Conservation (phyloP, 345 rosid species). For the Eucalyptus paniculata region DNA sequence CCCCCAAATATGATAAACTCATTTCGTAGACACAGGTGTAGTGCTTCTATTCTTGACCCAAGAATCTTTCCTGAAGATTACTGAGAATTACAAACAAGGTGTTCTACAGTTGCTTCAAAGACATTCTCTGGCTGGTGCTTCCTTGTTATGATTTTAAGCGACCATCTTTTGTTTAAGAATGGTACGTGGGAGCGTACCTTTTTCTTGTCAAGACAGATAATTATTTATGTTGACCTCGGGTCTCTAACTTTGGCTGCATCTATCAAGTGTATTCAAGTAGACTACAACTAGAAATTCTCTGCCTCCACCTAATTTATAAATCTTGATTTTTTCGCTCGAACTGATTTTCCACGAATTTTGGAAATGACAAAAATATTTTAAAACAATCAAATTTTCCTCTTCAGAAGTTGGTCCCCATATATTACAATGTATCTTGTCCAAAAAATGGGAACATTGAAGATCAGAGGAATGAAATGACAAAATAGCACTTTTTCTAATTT, state of each 20-base stretch:
- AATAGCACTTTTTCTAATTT: not conserved
- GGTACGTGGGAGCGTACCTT: too few species aligned
- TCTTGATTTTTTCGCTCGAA: too few species aligned
- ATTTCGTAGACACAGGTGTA: not conserved
- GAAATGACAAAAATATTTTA: not conserved
- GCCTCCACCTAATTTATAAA: too few species aligned
- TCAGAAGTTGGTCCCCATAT: not conserved
- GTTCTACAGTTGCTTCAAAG: not conserved
- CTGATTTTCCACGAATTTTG: not conserved
- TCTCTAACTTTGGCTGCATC: too few species aligned
- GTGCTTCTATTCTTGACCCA: not conserved
- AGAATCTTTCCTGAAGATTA: not conserved
- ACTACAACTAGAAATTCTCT: too few species aligned
- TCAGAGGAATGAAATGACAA: not conserved
- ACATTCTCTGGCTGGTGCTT: too few species aligned
- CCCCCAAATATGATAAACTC: not conserved
- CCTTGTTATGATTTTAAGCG: too few species aligned
- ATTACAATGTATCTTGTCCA: not conserved
- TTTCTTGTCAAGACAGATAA: too few species aligned
- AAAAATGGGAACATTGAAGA: not conserved
- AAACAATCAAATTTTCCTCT: not conserved
- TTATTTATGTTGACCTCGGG: too few species aligned
- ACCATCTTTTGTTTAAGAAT: too few species aligned
- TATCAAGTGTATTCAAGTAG: too few species aligned
- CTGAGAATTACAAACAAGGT: not conserved